A percentile compares a stretch with the other conserved stretches of the same genome.
phyloP scores from a whole-genome alignment of 78 protist genomes.

The Dictyostelium purpureum region DNA sequence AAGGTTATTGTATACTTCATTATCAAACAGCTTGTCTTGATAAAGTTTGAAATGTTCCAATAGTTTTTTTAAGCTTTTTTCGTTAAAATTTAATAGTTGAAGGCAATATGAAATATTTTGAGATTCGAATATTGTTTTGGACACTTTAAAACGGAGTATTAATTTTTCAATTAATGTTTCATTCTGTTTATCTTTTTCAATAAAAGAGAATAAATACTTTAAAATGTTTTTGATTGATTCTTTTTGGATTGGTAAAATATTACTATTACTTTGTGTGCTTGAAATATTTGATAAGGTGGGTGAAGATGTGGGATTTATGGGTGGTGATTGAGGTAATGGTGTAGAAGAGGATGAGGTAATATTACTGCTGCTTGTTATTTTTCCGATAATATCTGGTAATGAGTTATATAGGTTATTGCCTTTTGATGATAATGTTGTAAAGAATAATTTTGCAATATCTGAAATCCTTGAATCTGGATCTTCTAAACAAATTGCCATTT shows the following conservation, averaged over 20 bases:
- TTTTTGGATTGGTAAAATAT: neutral
- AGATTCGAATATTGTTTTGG: constrained; percentile 59
- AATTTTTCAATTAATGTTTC: constrained; percentile 92
- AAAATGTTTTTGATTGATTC: constrained; percentile 68
- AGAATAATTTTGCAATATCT: constrained; percentile 75
- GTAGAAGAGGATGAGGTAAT: neutral
- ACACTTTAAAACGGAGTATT: constrained; percentile 83
- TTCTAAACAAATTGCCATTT: constrained; percentile 84
- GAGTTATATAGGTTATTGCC: constrained; percentile 91
- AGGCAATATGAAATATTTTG: constrained; percentile 85
- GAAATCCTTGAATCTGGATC: constrained; percentile 76
- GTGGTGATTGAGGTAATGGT: neutral
- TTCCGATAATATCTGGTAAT: constrained; percentile 93
- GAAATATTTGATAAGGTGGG: neutral
- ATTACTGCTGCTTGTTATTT: constrained; percentile 19
- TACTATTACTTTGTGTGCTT: neutral
- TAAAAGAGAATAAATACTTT: constrained; percentile 83
- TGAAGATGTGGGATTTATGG: neutral
- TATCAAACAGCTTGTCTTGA: constrained; percentile 72
- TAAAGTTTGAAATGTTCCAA: constrained; percentile 66
- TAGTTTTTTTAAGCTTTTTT: constrained; percentile 76
- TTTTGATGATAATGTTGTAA: constrained; percentile 12
- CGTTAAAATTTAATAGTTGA: constrained; percentile 62
- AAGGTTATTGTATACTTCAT: constrained; percentile 35
- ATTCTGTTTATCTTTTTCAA: constrained; percentile 82